Conservation (phyloP, 1,284 basidiomycete genomes). For the Ceratobasidium papillatum region DNA sequence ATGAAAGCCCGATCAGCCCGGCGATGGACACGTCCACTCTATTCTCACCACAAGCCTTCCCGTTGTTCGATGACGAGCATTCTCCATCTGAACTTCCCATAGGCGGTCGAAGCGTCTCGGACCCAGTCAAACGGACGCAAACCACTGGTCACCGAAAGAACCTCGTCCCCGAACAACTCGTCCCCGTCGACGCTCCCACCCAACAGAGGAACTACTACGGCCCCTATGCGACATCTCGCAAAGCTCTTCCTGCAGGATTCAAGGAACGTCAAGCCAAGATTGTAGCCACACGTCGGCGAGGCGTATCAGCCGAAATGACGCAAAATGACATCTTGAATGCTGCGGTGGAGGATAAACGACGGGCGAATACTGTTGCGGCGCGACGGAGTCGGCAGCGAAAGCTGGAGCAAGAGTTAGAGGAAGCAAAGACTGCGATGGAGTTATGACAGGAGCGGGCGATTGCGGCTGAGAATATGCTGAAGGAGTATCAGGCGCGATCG, state of each 20-base stretch:
- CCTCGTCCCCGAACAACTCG: conserved; percentile 60
- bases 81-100: neutral
- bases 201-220: conserved; percentile 65
- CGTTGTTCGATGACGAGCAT: conserved; percentile 6
- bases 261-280: conserved; percentile 48
- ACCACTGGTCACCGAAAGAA: conserved; percentile 62
- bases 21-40: conserved; percentile 23
- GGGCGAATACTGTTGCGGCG: conserved; percentile 83
- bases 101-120: conserved; percentile 45
- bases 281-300: conserved; percentile 49
- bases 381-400: conserved; percentile 78
- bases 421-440: conserved; percentile 59
- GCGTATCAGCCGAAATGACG: conserved; percentile 51
- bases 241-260: conserved; percentile 62
- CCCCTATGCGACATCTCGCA: conserved; percentile 67
- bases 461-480: conserved; percentile 40
- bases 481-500: neutral
- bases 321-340: conserved; percentile 58
- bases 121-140: conserved; percentile 59
- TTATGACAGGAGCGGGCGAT: conserved; percentile 64
- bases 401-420: conserved; percentile 64
- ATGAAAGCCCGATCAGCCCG: conserved; percentile 27
- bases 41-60: conserved; percentile 23
- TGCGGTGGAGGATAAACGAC: conserved; percentile 77
- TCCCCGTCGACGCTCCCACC: conserved; percentile 65